These are phyloP conservation scores for Microdochium trichocladiopsis DNA, from an alignment of 2,329 filamentous ascomycete genomes.

Conservation along the genomic window DNA sequence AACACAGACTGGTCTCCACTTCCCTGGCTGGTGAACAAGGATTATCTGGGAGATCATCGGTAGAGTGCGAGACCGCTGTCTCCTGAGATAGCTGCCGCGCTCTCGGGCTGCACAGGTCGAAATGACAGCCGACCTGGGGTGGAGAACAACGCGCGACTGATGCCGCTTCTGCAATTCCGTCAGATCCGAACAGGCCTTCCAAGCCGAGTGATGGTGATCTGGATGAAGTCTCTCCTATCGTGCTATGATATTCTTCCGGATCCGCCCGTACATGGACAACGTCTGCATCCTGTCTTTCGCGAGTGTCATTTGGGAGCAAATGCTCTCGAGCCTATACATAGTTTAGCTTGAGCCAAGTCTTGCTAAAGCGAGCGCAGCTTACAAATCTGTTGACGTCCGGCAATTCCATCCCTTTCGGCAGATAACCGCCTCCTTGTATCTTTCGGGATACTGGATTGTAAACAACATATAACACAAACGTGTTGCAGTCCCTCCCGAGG, in stretches of 20 bases:
- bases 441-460: not conserved
- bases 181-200: not conserved
- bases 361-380: not conserved
- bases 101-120: not conserved
- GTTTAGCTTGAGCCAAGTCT: not conserved
- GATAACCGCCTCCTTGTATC: not conserved
- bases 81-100: not conserved
- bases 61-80: not conserved
- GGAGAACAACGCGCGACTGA: not conserved
- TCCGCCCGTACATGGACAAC: not conserved
- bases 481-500: not conserved
- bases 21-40: not conserved
- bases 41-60: not conserved
- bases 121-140: not conserved
- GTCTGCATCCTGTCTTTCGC: not conserved
- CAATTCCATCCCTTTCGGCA: not conserved
- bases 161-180: not conserved
- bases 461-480: not conserved
- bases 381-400: not conserved
- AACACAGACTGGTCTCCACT: not conserved
- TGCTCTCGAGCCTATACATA: not conserved
- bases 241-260: not conserved
- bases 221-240: not conserved
- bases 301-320: not conserved
- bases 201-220: not conserved